Base-by-base conservation (phyloP, 495 filamentous ascomycete species). In the Penicillium malachiteum region DNA sequence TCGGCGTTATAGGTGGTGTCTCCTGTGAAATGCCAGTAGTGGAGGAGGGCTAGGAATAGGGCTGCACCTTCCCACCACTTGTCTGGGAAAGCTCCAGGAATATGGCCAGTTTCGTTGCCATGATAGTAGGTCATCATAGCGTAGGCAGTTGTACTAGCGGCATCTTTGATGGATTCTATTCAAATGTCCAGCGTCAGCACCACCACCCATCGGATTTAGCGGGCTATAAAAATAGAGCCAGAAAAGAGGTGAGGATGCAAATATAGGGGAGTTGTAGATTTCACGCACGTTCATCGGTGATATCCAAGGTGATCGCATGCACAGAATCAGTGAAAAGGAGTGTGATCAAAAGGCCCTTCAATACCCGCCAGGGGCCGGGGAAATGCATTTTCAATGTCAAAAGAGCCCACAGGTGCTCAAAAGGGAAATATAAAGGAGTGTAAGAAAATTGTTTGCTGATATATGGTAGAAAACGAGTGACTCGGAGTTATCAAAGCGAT, bases 1-100 rank as follows among this genome's bases (percentile, higher is more conserved):
- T 74, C 71, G 4, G 62, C 64, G 53, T 81, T 81, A 67, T 81
- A 83, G 31, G 69, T 72, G 8, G 49, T 48, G 60, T 84, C 82
- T 44, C 75, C 78, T 5, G 79, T 84, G 64, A 78, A 84, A 44
- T 80, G 75, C 74, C 74, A 81, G 66, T 81, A 83, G 43, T 79
- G 70, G 13, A 81, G 66, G 37, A 82, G 56, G 10, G 71, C 62
- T 30, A 75, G 67, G 52, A 79, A 82, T 54, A 82, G 79, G 41
- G 86, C 85, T 26, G 84, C 84, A 11, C 77, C 86, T 69, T 92
- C 87, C 89, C 89, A 93, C 89, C 89, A 90, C 30, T 79, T 81
- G 18, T 62, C 63, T 43, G 74, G 77, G 55, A 87, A 76, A 17
- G 83, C 62, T 13, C 84, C 84, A 10, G 84, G 80, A 32, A 78